Evolutionary conservation across 2,329 filamentous ascomycete genomes (phyloP).

Genomic region (Cryphonectria carpinicola): DNA sequence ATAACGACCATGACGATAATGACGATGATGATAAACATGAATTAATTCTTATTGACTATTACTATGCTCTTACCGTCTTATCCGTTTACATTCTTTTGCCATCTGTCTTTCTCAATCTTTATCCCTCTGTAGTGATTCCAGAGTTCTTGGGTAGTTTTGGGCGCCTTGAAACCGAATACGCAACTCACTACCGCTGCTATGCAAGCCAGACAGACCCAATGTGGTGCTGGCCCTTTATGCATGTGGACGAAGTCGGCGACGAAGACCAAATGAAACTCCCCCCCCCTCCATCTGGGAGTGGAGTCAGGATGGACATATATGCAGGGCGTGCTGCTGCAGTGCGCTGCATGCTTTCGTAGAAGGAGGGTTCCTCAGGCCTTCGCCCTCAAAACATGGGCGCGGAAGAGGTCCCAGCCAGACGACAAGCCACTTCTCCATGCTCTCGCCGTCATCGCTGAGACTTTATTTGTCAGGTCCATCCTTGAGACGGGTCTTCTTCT

Average conservation of each 20-base stretch:
- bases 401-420: constrained; percentile 8
- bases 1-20: too few relatives aligned
- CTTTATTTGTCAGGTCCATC: background rate
- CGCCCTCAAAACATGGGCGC: background rate
- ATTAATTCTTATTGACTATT: background rate
- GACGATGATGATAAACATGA: too few relatives aligned
- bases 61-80: background rate
- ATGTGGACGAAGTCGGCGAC: constrained; percentile 7
- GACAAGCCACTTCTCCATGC: background rate
- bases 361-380: background rate
- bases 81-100: background rate
- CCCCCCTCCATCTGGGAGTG: constrained; percentile 12
- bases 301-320: constrained; percentile 2
- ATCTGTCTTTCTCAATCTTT: background rate
- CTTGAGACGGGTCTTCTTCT: background rate
- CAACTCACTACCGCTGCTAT: background rate
- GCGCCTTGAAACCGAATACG: too few relatives aligned
- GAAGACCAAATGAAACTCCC: constrained; percentile 11
- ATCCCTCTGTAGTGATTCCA: background rate
- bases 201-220: background rate
- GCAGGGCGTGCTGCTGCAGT: constrained; percentile 4
- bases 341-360: background rate
- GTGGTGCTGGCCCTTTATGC: background rate
- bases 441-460: constrained; percentile 1
- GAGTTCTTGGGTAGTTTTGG: background rate